These are phyloP conservation scores for Solioccasus polychromus DNA, from an alignment of 768 basidiomycete genomes.

Conservation along the genomic window DNA sequence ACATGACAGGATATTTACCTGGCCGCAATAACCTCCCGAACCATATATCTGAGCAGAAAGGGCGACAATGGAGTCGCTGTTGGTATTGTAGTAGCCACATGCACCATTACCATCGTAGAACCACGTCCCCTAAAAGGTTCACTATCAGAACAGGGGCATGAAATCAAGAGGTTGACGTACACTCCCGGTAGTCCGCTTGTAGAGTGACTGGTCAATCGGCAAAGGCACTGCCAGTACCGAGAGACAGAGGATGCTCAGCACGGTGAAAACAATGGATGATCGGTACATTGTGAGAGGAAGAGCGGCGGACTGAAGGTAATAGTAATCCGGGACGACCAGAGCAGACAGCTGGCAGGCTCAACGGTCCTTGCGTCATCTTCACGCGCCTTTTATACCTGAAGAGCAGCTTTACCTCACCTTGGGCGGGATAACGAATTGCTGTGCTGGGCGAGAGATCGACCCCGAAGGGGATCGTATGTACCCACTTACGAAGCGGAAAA, in stretches of 20 bases:
- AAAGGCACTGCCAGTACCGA: constrained; percentile 40
- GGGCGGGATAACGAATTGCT: constrained; percentile 21
- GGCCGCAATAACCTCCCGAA: constrained; percentile 54
- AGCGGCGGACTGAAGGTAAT: not conserved
- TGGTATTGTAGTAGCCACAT: constrained; percentile 52
- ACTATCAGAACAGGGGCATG: constrained; percentile 3
- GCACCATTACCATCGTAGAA: constrained; percentile 60
- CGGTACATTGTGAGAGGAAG: constrained; percentile 16
- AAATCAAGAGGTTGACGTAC: constrained; percentile 37
- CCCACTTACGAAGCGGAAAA: constrained; percentile 18
- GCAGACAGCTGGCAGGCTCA: constrained; percentile 5
- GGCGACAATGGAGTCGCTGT: constrained; percentile 59
- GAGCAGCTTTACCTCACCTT: constrained; percentile 29
- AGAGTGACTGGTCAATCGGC: constrained; percentile 33
- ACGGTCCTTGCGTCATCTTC: constrained; percentile 2
- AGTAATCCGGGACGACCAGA: too few relatives aligned
- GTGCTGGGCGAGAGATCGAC: constrained; percentile 25
- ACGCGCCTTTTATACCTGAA: constrained; percentile 25
- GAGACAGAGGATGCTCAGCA: constrained; percentile 43
- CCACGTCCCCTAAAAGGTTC: constrained; percentile 57
- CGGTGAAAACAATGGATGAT: constrained; percentile 28
- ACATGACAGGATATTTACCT: constrained; percentile 39
- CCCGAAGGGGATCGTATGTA: constrained; percentile 29
- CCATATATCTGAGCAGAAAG: constrained; percentile 55
- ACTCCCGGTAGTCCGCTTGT: constrained; percentile 54